Conservation (phyloP, 2,329 filamentous ascomycete genomes). For the Xylariaceae sp. region DNA sequence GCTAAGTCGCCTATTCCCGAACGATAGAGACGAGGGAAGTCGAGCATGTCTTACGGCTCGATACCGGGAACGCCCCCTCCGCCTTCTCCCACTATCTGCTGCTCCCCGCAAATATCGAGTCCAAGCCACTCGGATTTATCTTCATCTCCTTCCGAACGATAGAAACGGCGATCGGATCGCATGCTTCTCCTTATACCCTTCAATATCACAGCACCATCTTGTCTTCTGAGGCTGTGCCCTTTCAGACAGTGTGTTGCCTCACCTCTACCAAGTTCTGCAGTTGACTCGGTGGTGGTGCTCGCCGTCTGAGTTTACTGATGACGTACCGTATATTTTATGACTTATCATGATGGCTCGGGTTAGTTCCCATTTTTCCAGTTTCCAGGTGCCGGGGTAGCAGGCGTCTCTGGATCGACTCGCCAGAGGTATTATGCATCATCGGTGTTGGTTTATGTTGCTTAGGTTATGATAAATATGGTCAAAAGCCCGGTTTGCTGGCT, state of each 20-base stretch:
- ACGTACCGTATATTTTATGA: too few relatives aligned
- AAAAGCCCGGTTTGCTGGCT: too few relatives aligned
- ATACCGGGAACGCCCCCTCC: constrained; percentile 19
- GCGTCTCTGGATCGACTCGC: constrained; percentile 11
- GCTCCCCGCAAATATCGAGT: constrained; percentile 24
- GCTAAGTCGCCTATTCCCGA: constrained; percentile 63
- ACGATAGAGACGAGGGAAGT: constrained; percentile 36
- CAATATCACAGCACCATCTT: constrained; percentile 27
- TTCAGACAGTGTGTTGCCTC: constrained; percentile 15
- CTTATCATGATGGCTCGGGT: constrained; percentile 1
- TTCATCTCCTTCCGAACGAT: constrained; percentile 31
- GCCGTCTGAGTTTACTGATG: constrained; percentile 7
- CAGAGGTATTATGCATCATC: too few relatives aligned
- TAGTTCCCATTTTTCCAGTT: constrained; percentile 11
- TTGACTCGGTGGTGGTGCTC: constrained; percentile 13
- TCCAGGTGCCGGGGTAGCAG: constrained; percentile 4
- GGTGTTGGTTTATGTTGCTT: too few relatives aligned
- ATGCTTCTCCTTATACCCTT: constrained; percentile 27
- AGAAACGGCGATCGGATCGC: constrained; percentile 34
- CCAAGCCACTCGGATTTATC: constrained; percentile 23
- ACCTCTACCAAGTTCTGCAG: constrained; percentile 17
- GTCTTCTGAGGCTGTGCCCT: constrained; percentile 24
- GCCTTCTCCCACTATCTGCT: constrained; percentile 16
- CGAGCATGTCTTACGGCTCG: constrained; percentile 23
- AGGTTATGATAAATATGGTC: too few relatives aligned